Conservation (phyloP, 306 rosid genomes). For the Lupinus albus region DNA sequence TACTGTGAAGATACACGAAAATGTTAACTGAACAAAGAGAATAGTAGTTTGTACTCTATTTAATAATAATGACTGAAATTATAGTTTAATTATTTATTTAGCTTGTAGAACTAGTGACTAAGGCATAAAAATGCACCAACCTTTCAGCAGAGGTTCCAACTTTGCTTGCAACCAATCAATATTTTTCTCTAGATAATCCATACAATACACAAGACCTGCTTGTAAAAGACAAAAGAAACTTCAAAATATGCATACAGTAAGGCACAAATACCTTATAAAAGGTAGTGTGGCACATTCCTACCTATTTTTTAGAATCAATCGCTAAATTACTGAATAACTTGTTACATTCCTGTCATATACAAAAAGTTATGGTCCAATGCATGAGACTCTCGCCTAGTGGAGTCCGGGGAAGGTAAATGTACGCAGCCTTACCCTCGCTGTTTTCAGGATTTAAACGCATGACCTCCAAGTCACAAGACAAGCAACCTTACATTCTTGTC, state of each 20-base stretch:
- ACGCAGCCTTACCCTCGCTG: too few relatives aligned
- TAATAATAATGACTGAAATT: conserved; percentile 25
- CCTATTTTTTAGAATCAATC: conserved; percentile 8
- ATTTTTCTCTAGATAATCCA: conserved; percentile 94
- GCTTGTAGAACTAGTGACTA: conserved; percentile 19
- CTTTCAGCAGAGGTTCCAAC: conserved; percentile 83
- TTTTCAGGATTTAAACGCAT: too few relatives aligned
- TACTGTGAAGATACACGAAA: conserved; percentile 36
- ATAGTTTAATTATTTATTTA: neutral
- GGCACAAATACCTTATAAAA: conserved; percentile 21
- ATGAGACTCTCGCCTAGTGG: too few relatives aligned
- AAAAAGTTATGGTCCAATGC: too few relatives aligned
- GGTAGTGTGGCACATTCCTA: neutral
- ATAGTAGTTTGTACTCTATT: conserved; percentile 16
- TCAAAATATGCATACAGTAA: conserved; percentile 33
- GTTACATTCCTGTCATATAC: too few relatives aligned
- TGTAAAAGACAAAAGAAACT: conserved; percentile 36
- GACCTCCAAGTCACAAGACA: too few relatives aligned
- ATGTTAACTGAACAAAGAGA: conserved; percentile 27
- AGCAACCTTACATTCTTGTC: too few relatives aligned
- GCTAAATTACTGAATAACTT: neutral
- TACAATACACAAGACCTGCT: conserved; percentile 87
- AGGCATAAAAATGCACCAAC: conserved; percentile 52
- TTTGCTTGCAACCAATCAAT: conserved; percentile 86
- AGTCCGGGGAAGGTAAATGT: too few relatives aligned